Base-by-base conservation (phyloP, 345 rosid genomes). In the Noccaea bulbosa region DNA sequence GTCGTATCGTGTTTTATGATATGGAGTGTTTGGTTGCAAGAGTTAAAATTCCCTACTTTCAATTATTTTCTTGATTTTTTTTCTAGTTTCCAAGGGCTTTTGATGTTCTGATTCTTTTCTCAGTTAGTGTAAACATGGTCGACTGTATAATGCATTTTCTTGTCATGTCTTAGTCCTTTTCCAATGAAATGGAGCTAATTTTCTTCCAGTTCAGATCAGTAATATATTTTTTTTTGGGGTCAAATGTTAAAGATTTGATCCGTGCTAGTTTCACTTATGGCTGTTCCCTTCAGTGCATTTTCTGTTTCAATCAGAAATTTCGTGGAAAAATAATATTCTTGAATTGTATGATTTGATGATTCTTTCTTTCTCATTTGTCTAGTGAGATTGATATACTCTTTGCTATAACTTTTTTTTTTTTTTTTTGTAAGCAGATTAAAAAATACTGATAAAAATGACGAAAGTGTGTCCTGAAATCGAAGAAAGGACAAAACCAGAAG, bases 401-500 rank as follows among this genome's bases (percentile, higher is more conserved):
- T 67, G 47, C 40, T 16, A 20, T 20, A 20, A 20, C 22, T 14
- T 54, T 6, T 11, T 35, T 4, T 40, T 39, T 30, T 40, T 55
- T 20, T 11, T 38, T 10, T 33, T 32, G 9, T 51, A 22, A 55
- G 38, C 75, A 69, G 75, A 47, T 53, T 20, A 8, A 30, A 52
- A 53, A 11, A 51, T 44, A 53, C 20, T 7, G 15, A 30, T 4
- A 20, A 52, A 8, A 7, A 76, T 76, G 79, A 76, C 75, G 17
- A 76, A 64, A 64, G 79, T 76, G 44, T 76, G 79, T 70, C 79
- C 79, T 64, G 79, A 76, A 17, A 70, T 50, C 6, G 75, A 70
- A 41, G 44, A 76, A 49, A 17, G 2, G 66, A 63, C 75, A 63
- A 17, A 70, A 41, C n/a, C 40, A 17, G 47, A 62, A 55, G 53